Base-by-base conservation (phyloP, 208 protist species). In the Leishmania guyanensis region DNA sequence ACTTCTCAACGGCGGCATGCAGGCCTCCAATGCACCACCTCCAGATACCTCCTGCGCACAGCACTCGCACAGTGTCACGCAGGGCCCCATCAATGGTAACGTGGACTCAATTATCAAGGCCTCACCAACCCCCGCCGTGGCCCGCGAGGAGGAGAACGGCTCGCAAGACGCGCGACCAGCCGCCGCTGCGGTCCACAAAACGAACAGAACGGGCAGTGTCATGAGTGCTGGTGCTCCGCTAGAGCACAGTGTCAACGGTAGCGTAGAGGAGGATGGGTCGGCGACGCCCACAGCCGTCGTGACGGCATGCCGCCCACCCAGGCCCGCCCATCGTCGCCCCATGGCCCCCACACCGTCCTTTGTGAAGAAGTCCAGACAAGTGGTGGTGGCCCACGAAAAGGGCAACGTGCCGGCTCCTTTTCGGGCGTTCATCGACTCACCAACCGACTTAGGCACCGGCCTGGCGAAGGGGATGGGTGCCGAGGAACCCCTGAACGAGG, bases 241-340 rank as follows among this genome's bases (percentile, higher is more conserved):
- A 33, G 69, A 77, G 43, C 71, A 79, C n/a, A 65, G 54, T 43
- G 73, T 50, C 56, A 36, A 48, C 36, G 36, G 36, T 64, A 43
- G 29, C 46, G 48, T 20, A 39, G 81, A 81, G 29, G 82, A 81
- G 16, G 82, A 77, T 29, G 82, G 78, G 62, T 20, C 75, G 22
- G 10, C 16, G 22, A 85, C 60, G 62, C 36, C 53, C n/a, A 81
- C 77, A 36, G 77, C 53, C 17, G 60, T 66, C 16, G 77, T 81
- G 58, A 85, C 82, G 62, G 82, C 82, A 60, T 81, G 74, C 58
- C 82, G 62, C 29, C 39, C 58, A 43, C 22, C 74, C 8, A 22
- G 36, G 22, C 16, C 17, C 22, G n/a, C 33, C 53, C 66, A 22
- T 8, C 76, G 54, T 51, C 73, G 68, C 43, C 75, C 58, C 70